phyloP scores from a whole-genome alignment of 352 stramenopile species.

The Phytopythium boreale region DNA sequence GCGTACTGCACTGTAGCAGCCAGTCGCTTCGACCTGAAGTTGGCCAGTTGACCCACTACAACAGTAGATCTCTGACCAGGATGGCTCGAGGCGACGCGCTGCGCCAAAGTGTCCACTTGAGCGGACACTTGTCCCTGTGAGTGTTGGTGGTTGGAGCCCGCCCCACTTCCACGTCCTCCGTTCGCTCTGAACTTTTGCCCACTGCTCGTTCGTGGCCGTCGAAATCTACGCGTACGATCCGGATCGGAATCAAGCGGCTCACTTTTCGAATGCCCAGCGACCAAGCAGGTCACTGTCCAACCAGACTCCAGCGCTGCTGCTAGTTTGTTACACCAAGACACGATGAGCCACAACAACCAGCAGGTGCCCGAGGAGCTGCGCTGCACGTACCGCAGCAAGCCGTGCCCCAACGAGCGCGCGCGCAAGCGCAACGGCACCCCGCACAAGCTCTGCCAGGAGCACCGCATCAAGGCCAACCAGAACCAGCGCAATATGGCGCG shows the following conservation, averaged over 20 bases:
- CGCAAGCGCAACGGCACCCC: slow-evolving; percentile 44
- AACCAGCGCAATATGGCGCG: slow-evolving; percentile 48
- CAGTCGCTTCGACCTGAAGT: background rate
- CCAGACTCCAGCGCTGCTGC: background rate
- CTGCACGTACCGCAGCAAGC: slow-evolving; percentile 50
- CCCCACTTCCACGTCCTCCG: slow-evolving; percentile 2
- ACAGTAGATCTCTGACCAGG: background rate
- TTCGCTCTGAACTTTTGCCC: background rate
- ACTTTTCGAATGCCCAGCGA: slow-evolving; percentile 6
- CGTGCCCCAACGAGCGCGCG: slow-evolving; percentile 41
- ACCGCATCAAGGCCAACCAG: slow-evolving; percentile 53
- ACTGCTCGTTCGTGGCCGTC: background rate
- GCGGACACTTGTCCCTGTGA: background rate
- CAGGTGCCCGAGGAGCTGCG: slow-evolving; percentile 14
- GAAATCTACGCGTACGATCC: background rate
- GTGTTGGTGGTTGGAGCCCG: background rate
- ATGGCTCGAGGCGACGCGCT: background rate
- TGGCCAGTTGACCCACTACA: background rate
- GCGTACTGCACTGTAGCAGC: background rate
- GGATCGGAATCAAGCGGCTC: background rate
- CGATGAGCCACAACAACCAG: slow-evolving; percentile 3
- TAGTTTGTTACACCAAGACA: background rate
- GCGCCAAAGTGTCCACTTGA: background rate
- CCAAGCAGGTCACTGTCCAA: slow-evolving; percentile 1
- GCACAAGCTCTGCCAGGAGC: slow-evolving; percentile 49